Conservation (phyloP, 768 basidiomycete genomes). For the Russula ochroleuca region DNA sequence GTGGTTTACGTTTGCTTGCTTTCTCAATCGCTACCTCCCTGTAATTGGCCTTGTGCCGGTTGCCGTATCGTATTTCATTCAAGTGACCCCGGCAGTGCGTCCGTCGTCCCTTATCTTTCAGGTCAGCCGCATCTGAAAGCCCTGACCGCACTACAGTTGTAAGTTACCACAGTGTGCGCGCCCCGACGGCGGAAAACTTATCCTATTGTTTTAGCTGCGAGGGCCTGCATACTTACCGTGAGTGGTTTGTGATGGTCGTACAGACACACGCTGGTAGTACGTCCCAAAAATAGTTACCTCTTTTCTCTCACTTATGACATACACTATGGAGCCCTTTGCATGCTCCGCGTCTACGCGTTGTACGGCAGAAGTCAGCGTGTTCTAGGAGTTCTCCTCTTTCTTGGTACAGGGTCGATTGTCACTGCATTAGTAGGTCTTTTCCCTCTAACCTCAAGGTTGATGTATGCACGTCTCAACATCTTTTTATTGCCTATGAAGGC, state of each 20-base stretch:
- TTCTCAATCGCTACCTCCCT: conserved; percentile 48
- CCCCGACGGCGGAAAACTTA: background rate
- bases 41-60: conserved; percentile 37
- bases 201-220: background rate
- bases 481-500: background rate
- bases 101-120: background rate
- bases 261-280: conserved; percentile 11
- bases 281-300: background rate
- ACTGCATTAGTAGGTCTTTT: background rate
- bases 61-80: conserved; percentile 27
- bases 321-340: background rate
- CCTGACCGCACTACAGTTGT: conserved; percentile 1
- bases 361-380: conserved; percentile 10
- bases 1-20: conserved; percentile 42
- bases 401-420: background rate
- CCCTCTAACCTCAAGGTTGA: background rate
- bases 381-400: background rate
- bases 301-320: background rate
- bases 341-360: conserved; percentile 14
- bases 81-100: background rate
- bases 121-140: background rate
- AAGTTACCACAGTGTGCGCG: background rate
- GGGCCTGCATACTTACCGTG: conserved; percentile 2
- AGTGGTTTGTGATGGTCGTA: background rate
- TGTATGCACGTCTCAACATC: background rate